Evolutionary conservation across 208 protist genomes (phyloP).

Genomic region (Crithidia brevicula): DNA sequence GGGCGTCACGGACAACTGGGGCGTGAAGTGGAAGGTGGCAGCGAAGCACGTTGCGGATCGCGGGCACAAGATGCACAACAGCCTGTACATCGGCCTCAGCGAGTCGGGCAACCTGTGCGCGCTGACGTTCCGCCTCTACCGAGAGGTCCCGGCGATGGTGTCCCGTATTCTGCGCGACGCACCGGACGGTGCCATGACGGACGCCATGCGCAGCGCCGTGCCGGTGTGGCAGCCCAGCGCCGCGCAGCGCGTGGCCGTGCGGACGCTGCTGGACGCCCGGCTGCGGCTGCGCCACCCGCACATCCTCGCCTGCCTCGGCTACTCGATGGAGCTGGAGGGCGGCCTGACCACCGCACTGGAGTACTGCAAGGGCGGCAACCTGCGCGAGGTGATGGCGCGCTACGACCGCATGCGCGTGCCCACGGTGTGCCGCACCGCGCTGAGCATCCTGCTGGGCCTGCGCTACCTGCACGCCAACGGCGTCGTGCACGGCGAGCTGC

Average conservation of each 20-base stretch:
- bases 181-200: background rate
- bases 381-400: slow-evolving; percentile 30
- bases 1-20: slow-evolving; percentile 9
- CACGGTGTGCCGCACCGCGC: slow-evolving; percentile 41
- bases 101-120: background rate
- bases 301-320: slow-evolving; percentile 13
- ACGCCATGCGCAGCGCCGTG: slow-evolving; percentile 9
- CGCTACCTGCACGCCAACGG: slow-evolving; percentile 59
- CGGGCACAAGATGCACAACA: background rate
- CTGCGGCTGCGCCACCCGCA: slow-evolving; percentile 25
- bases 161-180: background rate
- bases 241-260: slow-evolving; percentile 4
- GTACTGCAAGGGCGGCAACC: slow-evolving; percentile 46
- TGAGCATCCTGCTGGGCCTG: slow-evolving; percentile 58
- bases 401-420: slow-evolving; percentile 29
- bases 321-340: slow-evolving; percentile 20
- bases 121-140: background rate
- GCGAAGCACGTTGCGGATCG: background rate
- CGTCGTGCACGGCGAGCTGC: slow-evolving; percentile 68
- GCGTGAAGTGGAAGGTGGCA: background rate
- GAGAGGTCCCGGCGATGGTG: background rate
- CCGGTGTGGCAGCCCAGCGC: slow-evolving; percentile 7
- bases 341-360: slow-evolving; percentile 29
- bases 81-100: background rate
- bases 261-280: slow-evolving; percentile 4